These are phyloP conservation scores for Acrocalymma vagum DNA, from an alignment of 2,329 filamentous ascomycete genomes.

Conservation along the genomic window DNA sequence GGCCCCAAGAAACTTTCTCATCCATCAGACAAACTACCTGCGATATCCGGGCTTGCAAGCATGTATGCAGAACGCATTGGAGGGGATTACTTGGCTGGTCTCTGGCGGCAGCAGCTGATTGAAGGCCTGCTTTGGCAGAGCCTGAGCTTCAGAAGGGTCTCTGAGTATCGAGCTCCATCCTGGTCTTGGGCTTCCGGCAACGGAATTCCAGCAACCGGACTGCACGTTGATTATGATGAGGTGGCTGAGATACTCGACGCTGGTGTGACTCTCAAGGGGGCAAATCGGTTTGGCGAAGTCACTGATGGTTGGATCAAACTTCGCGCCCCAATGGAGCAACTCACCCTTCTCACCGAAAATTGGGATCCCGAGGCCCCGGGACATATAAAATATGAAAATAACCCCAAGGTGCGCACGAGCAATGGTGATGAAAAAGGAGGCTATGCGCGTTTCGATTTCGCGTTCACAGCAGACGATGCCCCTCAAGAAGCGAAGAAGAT, in stretches of 20 bases:
- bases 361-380: constrained; percentile 8
- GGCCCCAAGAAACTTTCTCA: constrained; percentile 4
- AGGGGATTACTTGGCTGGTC: constrained; percentile 15
- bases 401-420: constrained; percentile 8
- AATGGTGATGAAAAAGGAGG: constrained; percentile 5
- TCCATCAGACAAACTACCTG: constrained; percentile 14
- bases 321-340: constrained; percentile 8
- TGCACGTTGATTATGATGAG: constrained; percentile 1
- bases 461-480: constrained; percentile 8
- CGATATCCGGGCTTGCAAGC: constrained; percentile 11
- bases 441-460: constrained; percentile 11
- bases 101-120: constrained; percentile 12
- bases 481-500: constrained; percentile 9
- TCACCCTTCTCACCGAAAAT: constrained; percentile 1
- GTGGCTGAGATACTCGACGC: constrained; percentile 9
- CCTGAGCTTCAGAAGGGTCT: constrained; percentile 3
- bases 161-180: constrained; percentile 15
- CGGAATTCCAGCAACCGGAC: constrained; percentile 6
- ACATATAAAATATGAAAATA: constrained; percentile 1
- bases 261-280: constrained; percentile 6
- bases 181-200: constrained; percentile 19
- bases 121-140: constrained; percentile 11
- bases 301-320: constrained; percentile 9
- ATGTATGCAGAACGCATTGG: constrained; percentile 7
- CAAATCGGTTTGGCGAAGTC: constrained; percentile 12